These are phyloP conservation scores for Cladorrhinum sp. DNA, from an alignment of 2,329 filamentous ascomycete species.

Conservation along the genomic window DNA sequence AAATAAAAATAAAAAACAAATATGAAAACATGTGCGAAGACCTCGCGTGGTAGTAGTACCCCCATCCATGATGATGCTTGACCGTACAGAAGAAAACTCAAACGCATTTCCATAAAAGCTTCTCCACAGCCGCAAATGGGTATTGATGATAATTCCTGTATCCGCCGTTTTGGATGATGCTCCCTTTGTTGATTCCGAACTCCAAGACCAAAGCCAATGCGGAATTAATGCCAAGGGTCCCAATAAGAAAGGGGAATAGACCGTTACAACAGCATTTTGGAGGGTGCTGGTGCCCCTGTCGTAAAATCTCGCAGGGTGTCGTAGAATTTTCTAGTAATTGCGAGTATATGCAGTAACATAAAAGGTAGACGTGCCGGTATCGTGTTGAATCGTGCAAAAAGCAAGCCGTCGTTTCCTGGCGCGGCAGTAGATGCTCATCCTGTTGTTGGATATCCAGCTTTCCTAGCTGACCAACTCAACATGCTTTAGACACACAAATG, in stretches of 20 bases:
- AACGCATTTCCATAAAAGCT: background rate
- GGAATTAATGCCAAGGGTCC: background rate
- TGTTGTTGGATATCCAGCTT: conserved; percentile 26
- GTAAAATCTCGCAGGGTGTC: background rate
- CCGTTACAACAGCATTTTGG: conserved; percentile 1
- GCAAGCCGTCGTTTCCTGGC: conserved; percentile 15
- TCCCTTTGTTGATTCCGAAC: background rate
- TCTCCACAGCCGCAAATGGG: background rate
- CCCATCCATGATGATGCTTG: background rate
- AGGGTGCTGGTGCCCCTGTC: conserved; percentile 3
- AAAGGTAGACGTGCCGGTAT: background rate
- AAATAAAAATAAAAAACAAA: background rate
- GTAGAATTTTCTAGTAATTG: conserved; percentile 8
- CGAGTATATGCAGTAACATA: conserved; percentile 18
- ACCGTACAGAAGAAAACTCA: background rate
- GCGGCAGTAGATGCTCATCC: conserved; percentile 21
- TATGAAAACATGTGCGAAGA: background rate
- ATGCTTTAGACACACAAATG: conserved; percentile 26
- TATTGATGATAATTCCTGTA: background rate
- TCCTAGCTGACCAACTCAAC: conserved; percentile 25
- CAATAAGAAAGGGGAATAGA: background rate
- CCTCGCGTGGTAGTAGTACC: background rate
- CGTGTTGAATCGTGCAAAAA: conserved; percentile 5
- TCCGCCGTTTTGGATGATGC: background rate
- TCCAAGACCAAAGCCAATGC: background rate